Evolutionary conservation across 768 basidiomycete genomes (phyloP).

Genomic region (Boletus sensibilis): DNA sequence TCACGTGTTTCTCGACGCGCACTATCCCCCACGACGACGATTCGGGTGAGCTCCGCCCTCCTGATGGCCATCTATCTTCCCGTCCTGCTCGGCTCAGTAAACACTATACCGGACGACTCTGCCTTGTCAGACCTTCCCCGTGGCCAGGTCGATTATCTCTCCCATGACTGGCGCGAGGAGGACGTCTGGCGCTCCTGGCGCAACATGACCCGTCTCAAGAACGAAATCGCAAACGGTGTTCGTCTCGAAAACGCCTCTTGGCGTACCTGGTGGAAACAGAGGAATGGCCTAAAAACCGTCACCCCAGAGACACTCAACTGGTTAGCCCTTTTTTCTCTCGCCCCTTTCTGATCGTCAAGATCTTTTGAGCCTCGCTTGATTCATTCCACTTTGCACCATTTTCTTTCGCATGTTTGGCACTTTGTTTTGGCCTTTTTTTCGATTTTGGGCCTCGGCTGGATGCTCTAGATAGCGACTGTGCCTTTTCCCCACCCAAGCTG

Average conservation of each 20-base stretch:
- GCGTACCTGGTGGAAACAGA: slow-evolving; percentile 99
- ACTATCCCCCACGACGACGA: neutral
- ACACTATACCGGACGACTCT: slow-evolving; percentile 68
- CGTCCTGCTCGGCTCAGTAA: slow-evolving; percentile 65
- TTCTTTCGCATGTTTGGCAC: neutral
- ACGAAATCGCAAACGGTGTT: slow-evolving; percentile 93
- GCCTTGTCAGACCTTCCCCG: slow-evolving; percentile 80
- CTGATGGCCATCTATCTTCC: slow-evolving; percentile 68
- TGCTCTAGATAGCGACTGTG: neutral
- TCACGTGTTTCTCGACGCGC: slow-evolving; percentile 4
- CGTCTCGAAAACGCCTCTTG: slow-evolving; percentile 97
- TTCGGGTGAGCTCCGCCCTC: neutral
- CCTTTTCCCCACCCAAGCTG: neutral
- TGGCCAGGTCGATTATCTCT: slow-evolving; percentile 97
- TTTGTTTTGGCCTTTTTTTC: neutral
- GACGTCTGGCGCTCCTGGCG: slow-evolving; percentile 99
- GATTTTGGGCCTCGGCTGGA: neutral
- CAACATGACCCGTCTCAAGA: slow-evolving; percentile 97
- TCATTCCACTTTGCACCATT: neutral
- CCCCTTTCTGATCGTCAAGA: neutral
- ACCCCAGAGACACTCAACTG: slow-evolving; percentile 98
- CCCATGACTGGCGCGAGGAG: slow-evolving; percentile 96
- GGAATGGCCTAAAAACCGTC: slow-evolving; percentile 92
- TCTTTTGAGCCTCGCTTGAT: neutral
- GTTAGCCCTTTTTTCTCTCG: slow-evolving; percentile 48